Percentiles rank a stretch among this genome's conserved stretches.
These are phyloP conservation scores for Ambrosia artemisiifolia DNA, from an alignment of 129 eudicot species.

Conservation along the genomic window DNA sequence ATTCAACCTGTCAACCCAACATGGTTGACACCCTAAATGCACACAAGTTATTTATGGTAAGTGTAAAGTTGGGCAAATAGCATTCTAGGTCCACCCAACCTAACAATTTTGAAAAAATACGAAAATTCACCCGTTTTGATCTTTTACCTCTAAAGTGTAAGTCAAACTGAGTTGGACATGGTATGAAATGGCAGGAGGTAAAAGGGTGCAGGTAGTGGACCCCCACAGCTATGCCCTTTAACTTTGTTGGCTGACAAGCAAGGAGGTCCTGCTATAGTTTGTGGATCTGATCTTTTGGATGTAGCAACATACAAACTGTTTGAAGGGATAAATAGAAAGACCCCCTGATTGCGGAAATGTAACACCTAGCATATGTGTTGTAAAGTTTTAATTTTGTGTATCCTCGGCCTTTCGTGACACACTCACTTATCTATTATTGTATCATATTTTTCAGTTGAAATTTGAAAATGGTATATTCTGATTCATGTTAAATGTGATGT, in stretches of 20 bases:
- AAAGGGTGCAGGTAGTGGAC: not conserved
- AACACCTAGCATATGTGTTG: conserved; percentile 1
- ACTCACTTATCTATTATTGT: not conserved
- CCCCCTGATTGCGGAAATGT: conserved; percentile 3
- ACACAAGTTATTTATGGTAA: not conserved
- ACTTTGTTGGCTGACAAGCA: conserved; percentile 10
- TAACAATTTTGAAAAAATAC: not conserved
- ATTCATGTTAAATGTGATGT: not conserved
- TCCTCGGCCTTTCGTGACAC: not conserved
- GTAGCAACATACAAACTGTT: not conserved
- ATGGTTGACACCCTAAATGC: too few species aligned
- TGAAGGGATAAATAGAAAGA: not conserved
- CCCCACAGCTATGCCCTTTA: conserved; percentile 9
- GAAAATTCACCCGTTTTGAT: not conserved
- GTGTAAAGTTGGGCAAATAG: not conserved
- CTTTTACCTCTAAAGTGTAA: not conserved
- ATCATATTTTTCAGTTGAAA: not conserved
- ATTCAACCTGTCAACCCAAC: too few species aligned
- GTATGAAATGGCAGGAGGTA: conserved; percentile 16
- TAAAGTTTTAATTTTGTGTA: not conserved
- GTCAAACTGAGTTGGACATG: not conserved
- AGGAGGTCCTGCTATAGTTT: conserved; percentile 1
- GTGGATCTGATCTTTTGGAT: not conserved
- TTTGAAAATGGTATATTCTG: conserved; percentile 2
- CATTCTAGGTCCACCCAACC: too few species aligned